Evolutionary conservation across 1,284 basidiomycete genomes (phyloP).

Genomic region (Anthracocystis setariae): DNA sequence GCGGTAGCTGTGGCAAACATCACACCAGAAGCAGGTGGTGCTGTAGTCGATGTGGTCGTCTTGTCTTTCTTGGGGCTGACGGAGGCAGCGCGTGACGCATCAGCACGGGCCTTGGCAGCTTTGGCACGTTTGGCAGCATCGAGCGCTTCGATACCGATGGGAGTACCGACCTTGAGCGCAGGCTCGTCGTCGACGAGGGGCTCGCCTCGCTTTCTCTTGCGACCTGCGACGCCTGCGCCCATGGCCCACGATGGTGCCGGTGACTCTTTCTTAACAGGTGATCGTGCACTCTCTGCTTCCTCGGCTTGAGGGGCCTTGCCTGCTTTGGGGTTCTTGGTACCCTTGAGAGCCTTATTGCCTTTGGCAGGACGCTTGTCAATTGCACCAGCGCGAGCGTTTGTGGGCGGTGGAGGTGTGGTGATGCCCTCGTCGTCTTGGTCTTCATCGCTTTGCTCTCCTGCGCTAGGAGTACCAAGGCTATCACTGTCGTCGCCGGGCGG

Average conservation of each 20-base stretch:
- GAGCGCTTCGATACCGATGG: conserved; percentile 64
- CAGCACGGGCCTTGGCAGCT: conserved; percentile 50
- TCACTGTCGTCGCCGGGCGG: conserved; percentile 39
- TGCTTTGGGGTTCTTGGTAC: conserved; percentile 34
- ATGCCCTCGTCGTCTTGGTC: conserved; percentile 34
- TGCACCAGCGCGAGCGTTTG: conserved; percentile 7
- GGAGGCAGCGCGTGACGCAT: conserved; percentile 15
- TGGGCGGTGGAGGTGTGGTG: conserved; percentile 20
- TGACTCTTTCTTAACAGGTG: conserved; percentile 75
- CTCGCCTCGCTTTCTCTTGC: conserved; percentile 62
- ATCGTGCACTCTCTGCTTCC: conserved; percentile 66
- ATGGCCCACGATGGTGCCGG: conserved; percentile 69
- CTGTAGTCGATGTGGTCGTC: background rate
- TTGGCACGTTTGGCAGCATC: conserved; percentile 50
- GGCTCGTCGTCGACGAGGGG: conserved; percentile 43
- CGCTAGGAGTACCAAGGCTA: conserved; percentile 46
- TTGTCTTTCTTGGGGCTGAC: conserved; percentile 35
- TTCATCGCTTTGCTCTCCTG: conserved; percentile 27
- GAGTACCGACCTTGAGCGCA: conserved; percentile 60
- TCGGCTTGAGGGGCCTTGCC: conserved; percentile 17
- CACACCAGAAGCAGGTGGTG: background rate
- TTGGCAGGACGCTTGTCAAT: conserved; percentile 70
- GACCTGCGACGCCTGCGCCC: conserved; percentile 50
- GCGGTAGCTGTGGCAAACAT: background rate
- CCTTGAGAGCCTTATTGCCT: conserved; percentile 48